A percentile compares a stretch with the other conserved stretches of the same genome.
phyloP scores from a whole-genome alignment of 1,139 yeast species.

The Yamadazyma trypodendri region DNA sequence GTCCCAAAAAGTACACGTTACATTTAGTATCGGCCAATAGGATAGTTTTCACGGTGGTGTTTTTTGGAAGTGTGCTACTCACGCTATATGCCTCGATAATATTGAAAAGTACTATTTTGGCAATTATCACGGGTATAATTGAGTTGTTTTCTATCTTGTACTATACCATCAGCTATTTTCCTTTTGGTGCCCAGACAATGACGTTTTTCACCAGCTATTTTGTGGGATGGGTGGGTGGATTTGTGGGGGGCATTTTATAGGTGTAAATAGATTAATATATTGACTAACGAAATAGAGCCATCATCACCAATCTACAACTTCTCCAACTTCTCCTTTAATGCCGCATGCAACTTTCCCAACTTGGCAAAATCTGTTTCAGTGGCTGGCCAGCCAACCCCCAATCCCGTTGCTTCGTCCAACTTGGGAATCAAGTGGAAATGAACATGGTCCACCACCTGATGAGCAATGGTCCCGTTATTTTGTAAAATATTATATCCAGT shows the following conservation, averaged over 20 bases:
- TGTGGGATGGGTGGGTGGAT: slow-evolving; percentile 70
- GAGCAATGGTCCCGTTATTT: slow-evolving; percentile 92
- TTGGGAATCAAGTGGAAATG: slow-evolving; percentile 97
- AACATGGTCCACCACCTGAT: slow-evolving; percentile 91
- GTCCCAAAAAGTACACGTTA: slow-evolving; percentile 73
- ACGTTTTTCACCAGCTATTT: slow-evolving; percentile 80
- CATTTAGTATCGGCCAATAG: slow-evolving; percentile 79
- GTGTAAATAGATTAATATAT: slow-evolving; percentile 1
- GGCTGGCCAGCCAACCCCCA: slow-evolving; percentile 92
- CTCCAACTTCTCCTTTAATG: slow-evolving; percentile 55
- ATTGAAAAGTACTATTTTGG: slow-evolving; percentile 68
- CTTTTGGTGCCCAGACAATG: slow-evolving; percentile 88
- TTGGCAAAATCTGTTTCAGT: slow-evolving; percentile 69
- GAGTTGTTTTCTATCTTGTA: slow-evolving; percentile 85
- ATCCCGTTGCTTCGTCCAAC: slow-evolving; percentile 64
- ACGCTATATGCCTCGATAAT: slow-evolving; percentile 60
- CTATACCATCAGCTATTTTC: slow-evolving; percentile 90
- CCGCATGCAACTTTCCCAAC: slow-evolving; percentile 63
- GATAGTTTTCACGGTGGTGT: slow-evolving; percentile 74
- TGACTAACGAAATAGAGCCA: neutral
- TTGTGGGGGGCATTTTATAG: slow-evolving; percentile 44
- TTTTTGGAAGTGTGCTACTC: slow-evolving; percentile 68
- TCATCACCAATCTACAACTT: slow-evolving; percentile 19
- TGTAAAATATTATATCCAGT: slow-evolving; percentile 86
- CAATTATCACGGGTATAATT: slow-evolving; percentile 70